Base-by-base conservation (phyloP, 2,329 filamentous ascomycete species). In the Fusarium equiseti region DNA sequence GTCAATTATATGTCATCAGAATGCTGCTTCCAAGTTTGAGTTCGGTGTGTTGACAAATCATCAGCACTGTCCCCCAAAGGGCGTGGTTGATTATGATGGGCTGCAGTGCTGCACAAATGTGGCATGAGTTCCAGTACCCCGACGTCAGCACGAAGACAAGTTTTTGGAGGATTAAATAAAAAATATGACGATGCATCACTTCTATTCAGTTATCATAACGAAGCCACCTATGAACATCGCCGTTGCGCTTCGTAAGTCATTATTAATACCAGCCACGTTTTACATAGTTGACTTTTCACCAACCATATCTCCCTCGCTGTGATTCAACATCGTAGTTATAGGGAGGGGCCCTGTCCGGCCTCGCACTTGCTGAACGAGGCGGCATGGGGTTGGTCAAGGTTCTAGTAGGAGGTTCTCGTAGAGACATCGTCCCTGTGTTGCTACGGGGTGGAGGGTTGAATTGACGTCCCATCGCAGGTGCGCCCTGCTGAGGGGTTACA, bases 331-430 rank as follows among this genome's bases (percentile, higher is more conserved):
- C 79, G 66, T 83, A 82, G 42, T 77, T 79, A 12, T 66, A 62
- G 4, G 76, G 76, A 32, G 68, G 71, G n/a, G 69, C 72, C 42
- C 76, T 71, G 31, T 71, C 72, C 26, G 73, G 72, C 11, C 63
- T 68, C 16, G 68, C 64, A 32, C 54, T 65, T 45, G 66, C 71
- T 42, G 73, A 75, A 46, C 78, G 74, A 29, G 75, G 71, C 16
- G 80, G 78, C 57, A 81, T 72, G 6, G 83, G 82, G 6, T 81
- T 82, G 24, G 84, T 86, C 80, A 85, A 81, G 59, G 82, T 85
- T 53, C 85, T 80, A 67, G 81, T 80, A 2, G 82, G 82, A 29
- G 80, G 73, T 40, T 79, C 79, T 27, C 79, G 71, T 12, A 75
- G 73, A 27, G 79, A 76, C 16, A 80, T 69, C 6, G 80, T 80